phyloP scores from a whole-genome alignment of 345 rosid species.

The Eucalyptus pauciflora region DNA sequence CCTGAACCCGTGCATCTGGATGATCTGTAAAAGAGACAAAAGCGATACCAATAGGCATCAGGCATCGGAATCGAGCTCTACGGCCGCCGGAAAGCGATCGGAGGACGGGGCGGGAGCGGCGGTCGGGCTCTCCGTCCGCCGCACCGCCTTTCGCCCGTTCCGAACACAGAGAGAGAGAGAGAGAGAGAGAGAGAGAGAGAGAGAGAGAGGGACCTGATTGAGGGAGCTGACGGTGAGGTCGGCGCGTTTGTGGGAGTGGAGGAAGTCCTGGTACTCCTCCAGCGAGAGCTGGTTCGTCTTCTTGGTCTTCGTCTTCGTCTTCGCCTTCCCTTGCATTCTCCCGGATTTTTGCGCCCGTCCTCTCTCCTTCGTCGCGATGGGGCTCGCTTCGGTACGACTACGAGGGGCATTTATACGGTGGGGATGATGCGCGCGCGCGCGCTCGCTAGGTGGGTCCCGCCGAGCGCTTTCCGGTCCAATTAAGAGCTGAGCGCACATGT shows the following conservation, averaged over 20 bases:
- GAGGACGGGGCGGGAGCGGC: not conserved
- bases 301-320: not conserved
- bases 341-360: not conserved
- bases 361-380: not conserved
- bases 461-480: not conserved
- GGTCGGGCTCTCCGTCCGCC: not conserved
- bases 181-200: not conserved
- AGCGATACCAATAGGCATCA: not conserved
- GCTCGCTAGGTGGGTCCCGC: not conserved
- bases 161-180: not conserved
- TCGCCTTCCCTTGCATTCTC: not conserved
- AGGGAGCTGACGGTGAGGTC: conserved; percentile 11
- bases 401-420: not conserved
- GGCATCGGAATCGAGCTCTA: not conserved
- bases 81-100: not conserved
- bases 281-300: not conserved
- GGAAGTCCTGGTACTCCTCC: conserved; percentile 16
- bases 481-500: not conserved
- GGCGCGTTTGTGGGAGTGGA: conserved; percentile 4
- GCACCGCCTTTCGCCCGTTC: not conserved
- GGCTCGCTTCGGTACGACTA: not conserved
- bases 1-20: conserved; percentile 37
- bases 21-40: conserved; percentile 10
- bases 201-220: conserved; percentile 12
- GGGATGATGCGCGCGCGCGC: not conserved